Percentiles rank a stretch among this genome's conserved stretches.
These are phyloP conservation scores for Sedum album DNA, from an alignment of 164 flowering plant species.

Conservation along the genomic window DNA sequence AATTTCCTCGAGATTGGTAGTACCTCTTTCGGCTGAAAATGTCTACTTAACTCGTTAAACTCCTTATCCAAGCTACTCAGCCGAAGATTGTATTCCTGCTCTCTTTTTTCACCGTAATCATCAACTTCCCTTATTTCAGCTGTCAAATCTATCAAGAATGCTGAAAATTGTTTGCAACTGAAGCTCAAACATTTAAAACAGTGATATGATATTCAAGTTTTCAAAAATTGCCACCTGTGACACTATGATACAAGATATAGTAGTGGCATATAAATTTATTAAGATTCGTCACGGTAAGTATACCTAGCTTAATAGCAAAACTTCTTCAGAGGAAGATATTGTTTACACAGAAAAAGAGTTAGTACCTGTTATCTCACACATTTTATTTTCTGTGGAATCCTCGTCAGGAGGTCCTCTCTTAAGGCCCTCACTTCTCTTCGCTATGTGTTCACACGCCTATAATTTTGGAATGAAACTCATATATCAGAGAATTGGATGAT, in stretches of 20 bases:
- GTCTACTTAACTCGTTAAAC: constrained; percentile 62
- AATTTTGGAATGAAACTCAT: neutral
- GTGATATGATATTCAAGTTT: neutral
- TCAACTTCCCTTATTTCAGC: constrained; percentile 48
- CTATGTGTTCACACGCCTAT: constrained; percentile 37
- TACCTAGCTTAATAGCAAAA: neutral
- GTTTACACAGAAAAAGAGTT: neutral
- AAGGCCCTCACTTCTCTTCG: constrained; percentile 52
- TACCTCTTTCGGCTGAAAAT: constrained; percentile 86
- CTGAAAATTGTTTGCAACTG: neutral
- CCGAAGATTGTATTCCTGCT: constrained; percentile 70
- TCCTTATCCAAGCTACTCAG: constrained; percentile 78
- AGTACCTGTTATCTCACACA: too few species aligned
- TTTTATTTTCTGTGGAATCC: constrained; percentile 61
- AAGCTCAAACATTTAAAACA: neutral
- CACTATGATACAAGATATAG: neutral
- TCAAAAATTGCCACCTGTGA: neutral
- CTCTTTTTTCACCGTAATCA: constrained; percentile 61
- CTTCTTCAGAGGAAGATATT: too few species aligned
- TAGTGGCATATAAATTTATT: constrained; percentile 1
- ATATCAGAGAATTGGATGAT: neutral
- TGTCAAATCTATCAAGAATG: neutral
- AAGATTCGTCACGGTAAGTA: neutral
- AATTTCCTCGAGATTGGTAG: neutral
- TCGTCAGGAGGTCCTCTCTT: constrained; percentile 60